phyloP scores from a whole-genome alignment of 371 early-diverging fungal species.

The Actinomortierella wolfii region DNA sequence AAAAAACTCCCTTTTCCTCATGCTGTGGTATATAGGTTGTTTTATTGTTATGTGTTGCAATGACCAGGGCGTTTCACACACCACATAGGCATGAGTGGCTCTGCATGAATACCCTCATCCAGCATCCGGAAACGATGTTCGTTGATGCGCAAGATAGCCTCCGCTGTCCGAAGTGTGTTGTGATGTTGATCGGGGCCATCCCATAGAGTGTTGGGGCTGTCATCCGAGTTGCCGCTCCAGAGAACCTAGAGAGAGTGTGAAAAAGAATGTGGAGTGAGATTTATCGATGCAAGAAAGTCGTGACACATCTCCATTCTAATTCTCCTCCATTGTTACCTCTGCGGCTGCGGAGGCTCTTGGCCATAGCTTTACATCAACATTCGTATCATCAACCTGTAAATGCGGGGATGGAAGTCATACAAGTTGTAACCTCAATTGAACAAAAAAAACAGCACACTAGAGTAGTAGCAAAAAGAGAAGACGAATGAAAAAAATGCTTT shows the following conservation, averaged over 20 bases:
- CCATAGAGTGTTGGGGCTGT: slow-evolving; percentile 28
- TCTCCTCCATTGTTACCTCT: slow-evolving; percentile 49
- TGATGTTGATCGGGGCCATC: slow-evolving; percentile 36
- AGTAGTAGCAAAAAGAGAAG: no score
- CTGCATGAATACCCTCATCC: slow-evolving; percentile 67
- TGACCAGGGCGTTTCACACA: slow-evolving; percentile 68
- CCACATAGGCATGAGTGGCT: slow-evolving; percentile 75
- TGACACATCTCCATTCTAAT: no score
- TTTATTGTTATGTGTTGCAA: no score
- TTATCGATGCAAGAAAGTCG: neutral
- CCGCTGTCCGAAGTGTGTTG: slow-evolving; percentile 53
- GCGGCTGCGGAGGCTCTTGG: slow-evolving; percentile 76
- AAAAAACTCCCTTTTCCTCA: no score
- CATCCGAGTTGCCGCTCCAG: slow-evolving; percentile 72
- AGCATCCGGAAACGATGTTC: slow-evolving; percentile 73
- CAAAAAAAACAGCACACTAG: no score
- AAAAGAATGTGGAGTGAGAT: neutral
- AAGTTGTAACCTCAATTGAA: no score
- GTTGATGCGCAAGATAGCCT: slow-evolving; percentile 70
- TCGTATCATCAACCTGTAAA: slow-evolving; percentile 62
- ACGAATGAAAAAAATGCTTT: no score
- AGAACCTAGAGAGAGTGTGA: slow-evolving; percentile 24
- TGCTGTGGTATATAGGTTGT: no score
- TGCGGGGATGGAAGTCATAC: no score
- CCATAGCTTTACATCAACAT: slow-evolving; percentile 71